These are phyloP conservation scores for Marsdenia floribunda DNA, from an alignment of 257 asterid species.

Conservation along the genomic window DNA sequence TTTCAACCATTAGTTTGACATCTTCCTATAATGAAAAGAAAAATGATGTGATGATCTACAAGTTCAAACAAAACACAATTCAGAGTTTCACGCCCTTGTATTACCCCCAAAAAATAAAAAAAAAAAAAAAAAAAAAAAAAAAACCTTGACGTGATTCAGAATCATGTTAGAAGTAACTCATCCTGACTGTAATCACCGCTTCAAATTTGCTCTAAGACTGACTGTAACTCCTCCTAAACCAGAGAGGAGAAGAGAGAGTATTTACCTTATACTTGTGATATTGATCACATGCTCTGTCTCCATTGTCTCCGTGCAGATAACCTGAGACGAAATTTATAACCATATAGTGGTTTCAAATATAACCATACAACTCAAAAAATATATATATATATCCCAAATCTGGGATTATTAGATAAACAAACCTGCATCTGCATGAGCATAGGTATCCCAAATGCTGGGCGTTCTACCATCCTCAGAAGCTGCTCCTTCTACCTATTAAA, in stretches of 20 bases:
- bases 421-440: slow-evolving; percentile 10
- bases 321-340: neutral
- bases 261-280: slow-evolving; percentile 33
- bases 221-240: neutral
- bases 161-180: no score
- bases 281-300: slow-evolving; percentile 29
- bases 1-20: slow-evolving; percentile 19
- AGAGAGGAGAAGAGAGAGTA: neutral
- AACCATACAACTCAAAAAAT: no score
- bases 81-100: neutral
- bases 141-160: neutral
- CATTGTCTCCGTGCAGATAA: slow-evolving; percentile 17
- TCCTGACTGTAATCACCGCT: neutral
- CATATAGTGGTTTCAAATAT: no score
- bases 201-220: neutral
- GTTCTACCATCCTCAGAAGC: slow-evolving; percentile 17
- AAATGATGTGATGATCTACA: neutral
- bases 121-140: no score
- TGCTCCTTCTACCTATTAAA: slow-evolving; percentile 13
- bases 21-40: slow-evolving; percentile 22
- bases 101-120: no score
- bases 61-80: neutral
- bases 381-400: no score
- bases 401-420: neutral
- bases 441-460: slow-evolving; percentile 18